These are phyloP conservation scores for Trametes elegans DNA, from an alignment of 768 basidiomycete species.

Conservation along the genomic window DNA sequence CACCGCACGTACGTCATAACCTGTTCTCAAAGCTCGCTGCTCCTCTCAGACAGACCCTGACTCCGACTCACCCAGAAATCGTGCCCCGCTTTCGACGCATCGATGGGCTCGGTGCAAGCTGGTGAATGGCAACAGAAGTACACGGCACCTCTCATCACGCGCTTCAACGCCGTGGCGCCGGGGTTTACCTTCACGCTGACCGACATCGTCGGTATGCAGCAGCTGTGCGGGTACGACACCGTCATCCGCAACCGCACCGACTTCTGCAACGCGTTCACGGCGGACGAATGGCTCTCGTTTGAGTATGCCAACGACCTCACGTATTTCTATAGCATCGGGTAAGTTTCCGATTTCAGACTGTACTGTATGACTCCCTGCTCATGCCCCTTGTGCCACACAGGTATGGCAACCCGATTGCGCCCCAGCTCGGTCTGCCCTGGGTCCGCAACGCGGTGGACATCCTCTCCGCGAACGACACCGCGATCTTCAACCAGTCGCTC, in stretches of 20 bases:
- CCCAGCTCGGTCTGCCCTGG: slow-evolving; percentile 22
- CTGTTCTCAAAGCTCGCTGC: too few species aligned
- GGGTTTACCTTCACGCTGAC: slow-evolving; percentile 21
- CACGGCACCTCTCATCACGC: slow-evolving; percentile 18
- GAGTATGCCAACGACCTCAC: slow-evolving; percentile 24
- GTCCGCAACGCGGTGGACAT: slow-evolving; percentile 17
- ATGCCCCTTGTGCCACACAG: not conserved
- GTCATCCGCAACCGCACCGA: slow-evolving; percentile 19
- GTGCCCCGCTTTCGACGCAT: slow-evolving; percentile 16
- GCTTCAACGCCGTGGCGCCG: slow-evolving; percentile 16
- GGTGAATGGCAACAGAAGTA: slow-evolving; percentile 18
- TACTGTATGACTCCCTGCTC: not conserved
- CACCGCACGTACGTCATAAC: slow-evolving; percentile 18
- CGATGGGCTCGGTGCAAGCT: slow-evolving; percentile 17
- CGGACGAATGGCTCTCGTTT: slow-evolving; percentile 22
- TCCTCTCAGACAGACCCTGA: not conserved
- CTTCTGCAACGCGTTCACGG: slow-evolving; percentile 19
- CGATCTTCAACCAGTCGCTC: slow-evolving; percentile 16
- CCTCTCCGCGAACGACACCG: slow-evolving; percentile 15
- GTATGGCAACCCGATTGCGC: slow-evolving; percentile 20
- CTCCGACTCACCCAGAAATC: not conserved
- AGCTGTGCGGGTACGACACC: slow-evolving; percentile 23
- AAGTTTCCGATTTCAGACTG: not conserved
- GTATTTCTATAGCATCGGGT: slow-evolving; percentile 25
- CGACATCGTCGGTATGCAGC: slow-evolving; percentile 21